phyloP scores from a whole-genome alignment of 345 rosid species.

The Eucalyptus marginata region DNA sequence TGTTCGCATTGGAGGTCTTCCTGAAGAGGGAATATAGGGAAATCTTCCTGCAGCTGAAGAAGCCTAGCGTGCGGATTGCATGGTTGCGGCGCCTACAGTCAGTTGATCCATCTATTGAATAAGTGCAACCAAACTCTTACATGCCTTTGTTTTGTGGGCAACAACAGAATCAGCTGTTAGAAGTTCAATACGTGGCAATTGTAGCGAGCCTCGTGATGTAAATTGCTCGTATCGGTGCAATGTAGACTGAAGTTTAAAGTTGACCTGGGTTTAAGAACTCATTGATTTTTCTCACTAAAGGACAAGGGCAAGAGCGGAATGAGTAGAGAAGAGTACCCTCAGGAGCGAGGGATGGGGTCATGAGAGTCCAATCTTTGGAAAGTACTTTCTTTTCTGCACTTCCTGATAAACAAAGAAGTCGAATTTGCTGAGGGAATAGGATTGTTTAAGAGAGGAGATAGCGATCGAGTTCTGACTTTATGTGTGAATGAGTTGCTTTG shows the following conservation, averaged over 20 bases:
- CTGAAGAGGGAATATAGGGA: slow-evolving; percentile 36
- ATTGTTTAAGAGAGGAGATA: background rate
- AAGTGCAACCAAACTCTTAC: background rate
- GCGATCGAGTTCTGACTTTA: background rate
- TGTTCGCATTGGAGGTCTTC: slow-evolving; percentile 39
- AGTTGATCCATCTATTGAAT: background rate
- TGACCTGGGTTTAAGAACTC: background rate
- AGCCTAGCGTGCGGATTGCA: slow-evolving; percentile 16
- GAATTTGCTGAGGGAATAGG: background rate
- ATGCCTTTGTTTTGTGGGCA: background rate
- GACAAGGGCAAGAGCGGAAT: background rate
- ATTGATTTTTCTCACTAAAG: background rate
- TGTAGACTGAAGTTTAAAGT: background rate
- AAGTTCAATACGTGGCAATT: background rate
- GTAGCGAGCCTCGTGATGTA: background rate
- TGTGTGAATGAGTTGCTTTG: background rate
- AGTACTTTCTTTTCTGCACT: background rate
- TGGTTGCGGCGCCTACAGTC: slow-evolving; percentile 32
- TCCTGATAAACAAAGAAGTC: background rate
- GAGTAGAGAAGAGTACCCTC: background rate
- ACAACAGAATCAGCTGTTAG: background rate
- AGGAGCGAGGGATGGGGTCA: background rate
- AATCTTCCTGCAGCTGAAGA: slow-evolving; percentile 34
- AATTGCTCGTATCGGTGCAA: background rate
- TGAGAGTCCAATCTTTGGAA: background rate